Evolutionary conservation across 306 rosid species (phyloP).

Genomic region (Trichosanthes truncata): DNA sequence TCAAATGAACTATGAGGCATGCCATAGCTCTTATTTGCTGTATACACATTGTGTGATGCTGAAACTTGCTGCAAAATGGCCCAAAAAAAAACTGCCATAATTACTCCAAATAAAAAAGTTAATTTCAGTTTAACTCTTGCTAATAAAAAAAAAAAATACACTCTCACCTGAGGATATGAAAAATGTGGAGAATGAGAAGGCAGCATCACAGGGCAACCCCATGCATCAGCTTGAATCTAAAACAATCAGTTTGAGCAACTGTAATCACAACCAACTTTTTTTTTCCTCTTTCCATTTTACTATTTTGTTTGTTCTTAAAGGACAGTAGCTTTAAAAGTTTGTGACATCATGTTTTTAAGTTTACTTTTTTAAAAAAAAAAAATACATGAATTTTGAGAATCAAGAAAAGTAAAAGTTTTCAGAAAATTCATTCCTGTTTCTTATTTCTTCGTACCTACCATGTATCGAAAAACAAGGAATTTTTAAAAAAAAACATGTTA

Average conservation of each 20-base stretch:
- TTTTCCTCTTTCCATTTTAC: no score
- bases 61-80: slow-evolving; percentile 33
- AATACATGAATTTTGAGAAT: not conserved
- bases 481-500: not conserved
- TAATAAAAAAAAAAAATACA: not conserved
- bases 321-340: not conserved
- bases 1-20: slow-evolving; percentile 38
- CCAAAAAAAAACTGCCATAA: not conserved
- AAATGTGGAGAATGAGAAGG: slow-evolving; percentile 39
- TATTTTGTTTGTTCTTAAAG: not conserved
- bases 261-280: not conserved
- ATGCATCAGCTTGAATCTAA: slow-evolving; percentile 75
- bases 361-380: not conserved
- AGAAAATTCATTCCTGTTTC: not conserved
- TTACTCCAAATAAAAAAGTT: not conserved
- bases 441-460: not conserved
- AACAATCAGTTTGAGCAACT: not conserved
- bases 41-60: slow-evolving; percentile 27
- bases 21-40: slow-evolving; percentile 29
- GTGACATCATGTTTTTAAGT: not conserved
- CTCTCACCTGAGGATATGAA: slow-evolving; percentile 48
- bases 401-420: not conserved
- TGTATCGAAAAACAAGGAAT: not conserved
- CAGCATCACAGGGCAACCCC: slow-evolving; percentile 89
- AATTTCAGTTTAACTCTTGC: not conserved